A percentile compares a stretch with the other conserved stretches of the same genome.
Evolutionary conservation across 2,329 filamentous ascomycete genomes (phyloP).

Genomic region (Aschersonia sp.): DNA sequence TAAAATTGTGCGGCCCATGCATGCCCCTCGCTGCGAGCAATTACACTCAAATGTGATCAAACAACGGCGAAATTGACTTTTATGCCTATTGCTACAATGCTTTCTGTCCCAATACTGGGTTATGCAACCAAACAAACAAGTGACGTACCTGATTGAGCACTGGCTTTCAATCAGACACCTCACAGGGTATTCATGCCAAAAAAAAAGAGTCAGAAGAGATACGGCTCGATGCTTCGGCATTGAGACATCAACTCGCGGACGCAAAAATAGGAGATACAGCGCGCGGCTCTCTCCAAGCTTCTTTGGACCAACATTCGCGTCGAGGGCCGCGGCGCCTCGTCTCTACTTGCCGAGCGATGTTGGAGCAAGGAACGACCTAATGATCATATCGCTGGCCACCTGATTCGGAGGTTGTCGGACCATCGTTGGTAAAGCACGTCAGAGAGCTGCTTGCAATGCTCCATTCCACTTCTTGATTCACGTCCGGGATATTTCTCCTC

Average conservation of each 20-base stretch:
- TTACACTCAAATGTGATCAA: background rate
- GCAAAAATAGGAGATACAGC: background rate
- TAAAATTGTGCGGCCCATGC: too few relatives aligned
- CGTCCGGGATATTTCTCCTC: constrained; percentile 41
- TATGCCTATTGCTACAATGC: too few relatives aligned
- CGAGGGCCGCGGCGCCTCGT: too few relatives aligned
- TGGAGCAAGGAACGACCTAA: background rate
- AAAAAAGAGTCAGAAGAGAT: background rate
- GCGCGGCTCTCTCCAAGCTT: background rate
- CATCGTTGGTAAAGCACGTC: constrained; percentile 86
- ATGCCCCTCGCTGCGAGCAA: too few relatives aligned
- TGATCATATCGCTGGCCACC: constrained; percentile 40
- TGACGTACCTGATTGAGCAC: too few relatives aligned
- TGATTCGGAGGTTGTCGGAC: constrained; percentile 65
- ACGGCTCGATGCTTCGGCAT: too few relatives aligned
- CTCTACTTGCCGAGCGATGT: background rate
- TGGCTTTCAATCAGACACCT: constrained; percentile 4
- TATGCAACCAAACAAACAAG: background rate
- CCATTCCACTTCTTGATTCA: constrained; percentile 57
- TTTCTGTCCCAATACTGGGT: too few relatives aligned
- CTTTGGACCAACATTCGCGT: too few relatives aligned
- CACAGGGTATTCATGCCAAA: constrained; percentile 5
- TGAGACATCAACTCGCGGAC: background rate
- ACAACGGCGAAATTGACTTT: too few relatives aligned
- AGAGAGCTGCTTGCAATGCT: constrained; percentile 78